Evolutionary conservation across 352 stramenopile genomes (phyloP).

Genomic region (Phytophthora uliginosa): DNA sequence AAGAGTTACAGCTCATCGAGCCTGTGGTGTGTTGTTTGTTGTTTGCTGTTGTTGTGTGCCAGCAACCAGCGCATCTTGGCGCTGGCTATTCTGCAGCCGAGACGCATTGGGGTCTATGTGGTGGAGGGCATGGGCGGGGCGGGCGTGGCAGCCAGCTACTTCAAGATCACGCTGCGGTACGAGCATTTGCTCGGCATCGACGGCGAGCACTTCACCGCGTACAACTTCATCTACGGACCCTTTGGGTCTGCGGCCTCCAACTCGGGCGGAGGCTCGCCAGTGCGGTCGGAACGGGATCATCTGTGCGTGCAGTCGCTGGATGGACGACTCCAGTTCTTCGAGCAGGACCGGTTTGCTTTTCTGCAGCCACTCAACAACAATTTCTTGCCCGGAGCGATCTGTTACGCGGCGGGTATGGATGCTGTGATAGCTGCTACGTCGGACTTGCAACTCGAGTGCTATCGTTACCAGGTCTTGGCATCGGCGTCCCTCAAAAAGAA

Average conservation of each 20-base stretch:
- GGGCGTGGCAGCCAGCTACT: slow-evolving; percentile 85
- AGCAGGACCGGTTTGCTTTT: slow-evolving; percentile 93
- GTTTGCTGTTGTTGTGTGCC: slow-evolving; percentile 1
- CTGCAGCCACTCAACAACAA: slow-evolving; percentile 84
- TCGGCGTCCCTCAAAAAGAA: slow-evolving; percentile 81
- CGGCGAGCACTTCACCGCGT: slow-evolving; percentile 93
- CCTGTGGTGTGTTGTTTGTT: background rate
- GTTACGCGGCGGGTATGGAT: slow-evolving; percentile 85
- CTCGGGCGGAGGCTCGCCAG: slow-evolving; percentile 18
- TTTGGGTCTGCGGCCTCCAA: slow-evolving; percentile 62
- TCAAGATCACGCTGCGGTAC: slow-evolving; percentile 85
- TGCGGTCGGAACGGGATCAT: slow-evolving; percentile 67
- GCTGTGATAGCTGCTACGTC: slow-evolving; percentile 85
- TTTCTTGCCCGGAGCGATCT: slow-evolving; percentile 85
- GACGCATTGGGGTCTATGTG: slow-evolving; percentile 81
- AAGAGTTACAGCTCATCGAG: slow-evolving; percentile 12
- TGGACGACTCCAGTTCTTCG: slow-evolving; percentile 92
- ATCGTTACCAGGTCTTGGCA: slow-evolving; percentile 88
- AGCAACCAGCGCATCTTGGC: slow-evolving; percentile 71
- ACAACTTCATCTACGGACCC: slow-evolving; percentile 88
- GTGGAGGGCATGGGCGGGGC: slow-evolving; percentile 82
- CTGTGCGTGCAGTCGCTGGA: slow-evolving; percentile 94
- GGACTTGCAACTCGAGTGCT: slow-evolving; percentile 90
- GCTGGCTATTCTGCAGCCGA: slow-evolving; percentile 91
- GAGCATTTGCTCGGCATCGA: slow-evolving; percentile 90